A percentile compares a stretch with the other conserved stretches of the same genome.
Evolutionary conservation across 495 filamentous ascomycete genomes (phyloP).

Genomic region (Tuber microsphaerosporum): DNA sequence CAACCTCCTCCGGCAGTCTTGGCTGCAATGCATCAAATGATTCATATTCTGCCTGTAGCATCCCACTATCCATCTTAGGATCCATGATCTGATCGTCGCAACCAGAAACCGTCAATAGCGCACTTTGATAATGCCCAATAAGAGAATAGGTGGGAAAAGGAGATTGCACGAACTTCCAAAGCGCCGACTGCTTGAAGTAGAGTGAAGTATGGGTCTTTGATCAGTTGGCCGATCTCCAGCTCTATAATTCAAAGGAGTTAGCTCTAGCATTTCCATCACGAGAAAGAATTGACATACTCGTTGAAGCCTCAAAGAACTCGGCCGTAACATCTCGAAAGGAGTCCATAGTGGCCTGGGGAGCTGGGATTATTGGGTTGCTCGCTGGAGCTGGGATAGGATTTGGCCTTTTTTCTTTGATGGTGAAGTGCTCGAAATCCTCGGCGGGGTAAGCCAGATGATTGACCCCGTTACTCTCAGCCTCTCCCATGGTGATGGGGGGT

Average conservation of each 20-base stretch:
- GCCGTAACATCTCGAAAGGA: conserved; percentile 61
- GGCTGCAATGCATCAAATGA: conserved; percentile 47
- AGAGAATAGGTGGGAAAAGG: neutral
- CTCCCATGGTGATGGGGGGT: conserved; percentile 17
- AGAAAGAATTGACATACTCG: conserved; percentile 49
- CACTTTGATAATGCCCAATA: neutral
- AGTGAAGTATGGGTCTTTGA: conserved; percentile 91
- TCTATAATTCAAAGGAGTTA: conserved; percentile 47
- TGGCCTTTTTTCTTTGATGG: conserved; percentile 23
- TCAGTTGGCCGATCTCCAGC: conserved; percentile 68
- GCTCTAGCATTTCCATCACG: conserved; percentile 2
- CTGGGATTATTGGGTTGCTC: conserved; percentile 45
- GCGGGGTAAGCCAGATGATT: conserved; percentile 32
- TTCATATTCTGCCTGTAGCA: conserved; percentile 79
- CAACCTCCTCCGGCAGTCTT: conserved; percentile 64
- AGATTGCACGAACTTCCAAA: conserved; percentile 63
- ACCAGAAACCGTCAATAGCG: conserved; percentile 6
- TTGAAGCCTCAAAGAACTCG: conserved; percentile 63
- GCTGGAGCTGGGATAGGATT: conserved; percentile 33
- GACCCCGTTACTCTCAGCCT: conserved; percentile 28
- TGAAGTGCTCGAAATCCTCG: conserved; percentile 30
- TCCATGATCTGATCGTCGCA: conserved; percentile 74
- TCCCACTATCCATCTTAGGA: conserved; percentile 94
- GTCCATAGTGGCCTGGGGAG: conserved; percentile 22
- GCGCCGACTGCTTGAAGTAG: conserved; percentile 91